Percentiles rank a stretch among this genome's conserved stretches.
Conservation (phyloP, 169 alveolate species). For the Plasmodium gonderi region DNA sequence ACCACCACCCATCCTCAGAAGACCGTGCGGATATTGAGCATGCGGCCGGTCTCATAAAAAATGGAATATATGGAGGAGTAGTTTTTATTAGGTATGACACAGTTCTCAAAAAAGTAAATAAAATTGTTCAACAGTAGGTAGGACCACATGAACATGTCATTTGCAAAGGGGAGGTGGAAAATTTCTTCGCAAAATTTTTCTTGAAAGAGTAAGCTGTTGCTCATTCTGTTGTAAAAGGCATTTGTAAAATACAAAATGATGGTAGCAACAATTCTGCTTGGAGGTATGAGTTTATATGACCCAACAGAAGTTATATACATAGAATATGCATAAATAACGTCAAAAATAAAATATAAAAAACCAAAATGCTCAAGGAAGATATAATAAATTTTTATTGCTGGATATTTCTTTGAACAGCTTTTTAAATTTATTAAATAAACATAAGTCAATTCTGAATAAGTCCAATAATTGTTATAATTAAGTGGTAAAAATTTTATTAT, state of each 20-base stretch:
- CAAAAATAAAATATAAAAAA: constrained; percentile 43
- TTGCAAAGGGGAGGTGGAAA: constrained; percentile 54
- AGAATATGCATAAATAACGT: constrained; percentile 59
- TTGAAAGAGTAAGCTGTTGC: constrained; percentile 55
- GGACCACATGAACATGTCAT: constrained; percentile 69
- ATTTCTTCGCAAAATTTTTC: constrained; percentile 64
- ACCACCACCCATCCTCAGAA: background rate
- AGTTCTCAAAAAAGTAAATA: constrained; percentile 62
- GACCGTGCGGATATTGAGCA: constrained; percentile 55
- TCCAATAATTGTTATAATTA: constrained; percentile 63
- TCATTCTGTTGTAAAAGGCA: constrained; percentile 67
- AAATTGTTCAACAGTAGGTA: constrained; percentile 54
- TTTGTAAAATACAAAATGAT: constrained; percentile 52
- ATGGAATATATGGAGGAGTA: constrained; percentile 68
- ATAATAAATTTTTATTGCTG: constrained; percentile 62
- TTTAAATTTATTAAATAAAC: constrained; percentile 66
- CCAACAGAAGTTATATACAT: constrained; percentile 69
- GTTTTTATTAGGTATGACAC: constrained; percentile 39
- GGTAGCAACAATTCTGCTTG: constrained; percentile 61
- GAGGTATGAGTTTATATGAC: constrained; percentile 45
- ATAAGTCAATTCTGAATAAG: constrained; percentile 61
- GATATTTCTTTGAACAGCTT: constrained; percentile 60
- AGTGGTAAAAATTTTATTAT: constrained; percentile 42
- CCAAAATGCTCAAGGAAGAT: constrained; percentile 61
- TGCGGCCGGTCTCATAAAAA: constrained; percentile 65